These are phyloP conservation scores for Botryotinia narcissicola DNA, from an alignment of 2,329 filamentous ascomycete species.

Conservation along the genomic window DNA sequence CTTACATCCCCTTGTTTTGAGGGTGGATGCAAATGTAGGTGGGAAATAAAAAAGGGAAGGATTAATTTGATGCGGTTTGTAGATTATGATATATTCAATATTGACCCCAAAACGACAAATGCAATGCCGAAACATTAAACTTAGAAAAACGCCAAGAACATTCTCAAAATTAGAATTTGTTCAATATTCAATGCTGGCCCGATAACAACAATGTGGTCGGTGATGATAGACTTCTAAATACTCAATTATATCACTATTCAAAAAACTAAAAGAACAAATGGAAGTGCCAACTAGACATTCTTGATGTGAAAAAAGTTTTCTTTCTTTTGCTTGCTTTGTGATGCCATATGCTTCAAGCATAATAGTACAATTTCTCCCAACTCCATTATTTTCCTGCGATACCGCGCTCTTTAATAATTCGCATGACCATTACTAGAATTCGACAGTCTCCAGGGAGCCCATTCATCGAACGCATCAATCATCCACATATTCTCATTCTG, in stretches of 20 bases:
- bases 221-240: not conserved
- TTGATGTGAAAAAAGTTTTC: not conserved
- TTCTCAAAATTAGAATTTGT: not conserved
- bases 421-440: not conserved
- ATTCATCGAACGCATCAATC: not conserved
- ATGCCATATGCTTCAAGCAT: not conserved
- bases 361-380: conserved; percentile 9
- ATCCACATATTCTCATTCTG: not conserved
- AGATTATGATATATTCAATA: not conserved
- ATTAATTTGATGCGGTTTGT: not conserved
- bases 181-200: not conserved
- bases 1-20: not conserved
- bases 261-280: not conserved
- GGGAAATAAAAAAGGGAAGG: not conserved
- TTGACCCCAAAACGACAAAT: not conserved
- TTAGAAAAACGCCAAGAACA: not conserved
- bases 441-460: not conserved
- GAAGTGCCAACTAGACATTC: not conserved
- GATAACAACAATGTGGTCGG: not conserved
- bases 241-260: not conserved
- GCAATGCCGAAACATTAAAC: not conserved
- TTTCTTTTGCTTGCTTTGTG: not conserved
- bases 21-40: not conserved
- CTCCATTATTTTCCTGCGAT: not conserved
- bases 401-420: not conserved